These are phyloP conservation scores for Priceomyces castillae DNA, from an alignment of 805 yeast species.

Conservation along the genomic window DNA sequence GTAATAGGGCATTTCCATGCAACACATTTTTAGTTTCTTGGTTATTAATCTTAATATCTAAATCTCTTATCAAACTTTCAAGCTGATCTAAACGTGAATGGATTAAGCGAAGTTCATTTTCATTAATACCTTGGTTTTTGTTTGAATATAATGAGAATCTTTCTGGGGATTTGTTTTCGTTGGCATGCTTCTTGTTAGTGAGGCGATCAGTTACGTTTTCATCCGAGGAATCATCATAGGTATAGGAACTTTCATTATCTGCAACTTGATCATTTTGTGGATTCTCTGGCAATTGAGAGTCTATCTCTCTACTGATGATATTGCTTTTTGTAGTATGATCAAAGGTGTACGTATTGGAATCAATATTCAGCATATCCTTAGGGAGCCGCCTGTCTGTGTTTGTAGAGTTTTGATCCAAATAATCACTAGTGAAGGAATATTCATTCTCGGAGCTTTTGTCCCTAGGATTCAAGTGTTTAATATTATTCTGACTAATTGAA, in stretches of 20 bases:
- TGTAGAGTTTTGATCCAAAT: background rate
- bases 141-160: background rate
- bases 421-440: background rate
- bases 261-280: background rate
- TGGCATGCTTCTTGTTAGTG: background rate
- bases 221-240: constrained; percentile 15
- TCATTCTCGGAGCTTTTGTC: background rate
- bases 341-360: background rate
- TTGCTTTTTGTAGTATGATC: background rate
- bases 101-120: background rate
- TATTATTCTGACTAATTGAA: background rate
- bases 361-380: background rate
- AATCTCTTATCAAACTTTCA: constrained; percentile 14
- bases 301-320: background rate
- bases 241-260: constrained; percentile 24
- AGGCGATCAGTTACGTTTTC: background rate
- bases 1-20: constrained; percentile 13
- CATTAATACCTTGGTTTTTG: background rate
- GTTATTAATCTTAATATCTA: constrained; percentile 9
- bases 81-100: constrained; percentile 8
- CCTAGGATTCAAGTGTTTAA: background rate
- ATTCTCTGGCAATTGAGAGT: background rate
- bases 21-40: constrained; percentile 16
- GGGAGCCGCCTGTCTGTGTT: background rate
- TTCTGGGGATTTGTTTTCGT: background rate